phyloP scores from a whole-genome alignment of 176 grass and related monocot species.

The Chrysopogon serrulatus region DNA sequence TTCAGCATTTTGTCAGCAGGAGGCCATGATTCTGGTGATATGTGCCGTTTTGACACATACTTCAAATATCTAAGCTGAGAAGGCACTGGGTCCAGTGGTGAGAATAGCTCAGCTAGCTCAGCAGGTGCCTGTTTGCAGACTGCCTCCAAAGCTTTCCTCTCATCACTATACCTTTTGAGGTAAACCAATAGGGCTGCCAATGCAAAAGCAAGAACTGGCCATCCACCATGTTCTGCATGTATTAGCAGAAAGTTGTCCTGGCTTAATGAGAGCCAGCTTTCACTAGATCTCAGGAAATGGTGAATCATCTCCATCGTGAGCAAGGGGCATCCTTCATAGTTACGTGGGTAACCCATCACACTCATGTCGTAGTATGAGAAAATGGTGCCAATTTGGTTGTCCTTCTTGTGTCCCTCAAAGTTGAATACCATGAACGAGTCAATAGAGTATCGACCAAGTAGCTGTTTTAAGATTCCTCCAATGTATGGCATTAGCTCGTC shows the following conservation, averaged over 20 bases:
- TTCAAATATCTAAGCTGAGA: conserved; percentile 96
- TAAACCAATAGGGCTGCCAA: conserved; percentile 83
- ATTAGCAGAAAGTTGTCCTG: conserved; percentile 75
- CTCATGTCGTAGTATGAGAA: conserved; percentile 75
- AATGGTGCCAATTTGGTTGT: conserved; percentile 63
- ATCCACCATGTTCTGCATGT: conserved; percentile 82
- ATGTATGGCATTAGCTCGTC: conserved; percentile 59
- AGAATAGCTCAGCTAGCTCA: conserved; percentile 69
- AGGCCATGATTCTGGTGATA: conserved; percentile 59
- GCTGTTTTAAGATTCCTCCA: conserved; percentile 63
- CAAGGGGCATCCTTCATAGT: conserved; percentile 88
- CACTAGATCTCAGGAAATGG: conserved; percentile 91
- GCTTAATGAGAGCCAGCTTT: conserved; percentile 87
- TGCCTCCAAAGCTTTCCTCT: conserved; percentile 70
- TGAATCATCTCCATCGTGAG: conserved; percentile 88
- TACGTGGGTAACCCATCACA: conserved; percentile 84
- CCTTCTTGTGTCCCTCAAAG: conserved; percentile 63
- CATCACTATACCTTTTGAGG: conserved; percentile 50
- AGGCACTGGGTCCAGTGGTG: conserved; percentile 66
- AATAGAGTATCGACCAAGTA: conserved; percentile 60
- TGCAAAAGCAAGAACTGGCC: conserved; percentile 79
- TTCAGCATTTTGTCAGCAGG: conserved; percentile 49
- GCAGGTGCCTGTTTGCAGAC: conserved; percentile 66
- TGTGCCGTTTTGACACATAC: conserved; percentile 72
- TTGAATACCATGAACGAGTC: conserved; percentile 93